phyloP scores from a whole-genome alignment of 495 filamentous ascomycete species.

The Aspergillus homomorphus region DNA sequence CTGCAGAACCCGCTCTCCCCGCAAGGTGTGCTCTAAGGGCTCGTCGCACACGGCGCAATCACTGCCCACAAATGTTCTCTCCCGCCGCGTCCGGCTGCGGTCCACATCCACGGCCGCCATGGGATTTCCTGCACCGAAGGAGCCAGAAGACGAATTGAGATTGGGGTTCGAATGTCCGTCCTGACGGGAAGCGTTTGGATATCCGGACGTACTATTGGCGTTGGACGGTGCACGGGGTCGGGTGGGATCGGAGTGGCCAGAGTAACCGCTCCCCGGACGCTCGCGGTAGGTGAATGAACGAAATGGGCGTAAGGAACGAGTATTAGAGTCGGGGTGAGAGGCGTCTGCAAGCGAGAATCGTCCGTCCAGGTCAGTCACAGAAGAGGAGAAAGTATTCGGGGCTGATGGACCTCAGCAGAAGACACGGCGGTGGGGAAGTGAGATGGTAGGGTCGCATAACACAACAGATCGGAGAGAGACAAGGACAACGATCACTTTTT shows the following conservation, averaged over 20 bases:
- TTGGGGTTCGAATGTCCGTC: slow-evolving; percentile 19
- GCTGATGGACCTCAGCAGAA: slow-evolving; percentile 17
- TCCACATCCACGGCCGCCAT: slow-evolving; percentile 80
- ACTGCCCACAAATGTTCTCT: slow-evolving; percentile 91
- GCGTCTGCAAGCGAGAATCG: slow-evolving; percentile 24
- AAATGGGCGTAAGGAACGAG: slow-evolving; percentile 32
- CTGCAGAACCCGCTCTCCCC: slow-evolving; percentile 91
- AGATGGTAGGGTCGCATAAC: slow-evolving; percentile 18
- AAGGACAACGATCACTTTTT: slow-evolving; percentile 9
- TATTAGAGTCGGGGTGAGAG: slow-evolving; percentile 32
- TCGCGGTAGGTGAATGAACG: slow-evolving; percentile 35
- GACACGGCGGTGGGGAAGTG: slow-evolving; percentile 5
- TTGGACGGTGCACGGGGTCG: slow-evolving; percentile 32
- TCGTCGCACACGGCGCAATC: slow-evolving; percentile 98
- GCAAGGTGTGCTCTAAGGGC: slow-evolving; percentile 91
- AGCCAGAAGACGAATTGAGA: slow-evolving; percentile 39
- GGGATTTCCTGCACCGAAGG: slow-evolving; percentile 49
- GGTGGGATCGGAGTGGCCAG: slow-evolving; percentile 26
- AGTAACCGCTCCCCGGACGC: slow-evolving; percentile 31
- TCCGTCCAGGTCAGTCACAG: slow-evolving; percentile 18
- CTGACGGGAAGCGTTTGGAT: slow-evolving; percentile 22
- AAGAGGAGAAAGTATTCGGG: slow-evolving; percentile 9
- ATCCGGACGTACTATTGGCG: slow-evolving; percentile 18
- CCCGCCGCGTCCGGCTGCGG: slow-evolving; percentile 74
- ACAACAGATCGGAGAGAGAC: neutral